Evolutionary conservation across 305 asterid genomes (phyloP).

Genomic region (Fraxinus angustifolia): DNA sequence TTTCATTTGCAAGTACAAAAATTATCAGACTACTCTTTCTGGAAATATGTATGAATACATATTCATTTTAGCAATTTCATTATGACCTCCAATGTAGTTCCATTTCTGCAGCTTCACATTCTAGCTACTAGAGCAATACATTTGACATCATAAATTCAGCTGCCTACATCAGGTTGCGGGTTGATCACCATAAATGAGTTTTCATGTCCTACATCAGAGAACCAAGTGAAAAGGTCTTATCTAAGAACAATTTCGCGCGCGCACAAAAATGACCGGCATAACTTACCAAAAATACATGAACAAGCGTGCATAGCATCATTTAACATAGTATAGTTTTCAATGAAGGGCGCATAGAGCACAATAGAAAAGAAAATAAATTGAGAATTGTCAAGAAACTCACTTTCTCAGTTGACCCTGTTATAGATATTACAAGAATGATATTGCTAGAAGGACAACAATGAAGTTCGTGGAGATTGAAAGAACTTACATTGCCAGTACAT

Average conservation of each 20-base stretch:
- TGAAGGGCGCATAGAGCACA: neutral
- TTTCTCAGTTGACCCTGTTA: neutral
- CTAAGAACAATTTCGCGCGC: neutral
- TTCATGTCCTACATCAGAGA: neutral
- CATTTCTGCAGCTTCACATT: neutral
- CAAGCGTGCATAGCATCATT: neutral
- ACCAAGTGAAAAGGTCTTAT: neutral
- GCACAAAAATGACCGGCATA: neutral
- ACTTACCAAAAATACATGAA: neutral
- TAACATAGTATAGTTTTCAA: neutral
- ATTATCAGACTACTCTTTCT: neutral
- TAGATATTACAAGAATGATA: neutral
- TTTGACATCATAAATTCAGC: conserved; percentile 1
- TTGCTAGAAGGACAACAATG: neutral
- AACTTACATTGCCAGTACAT: conserved; percentile 96
- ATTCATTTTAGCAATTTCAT: neutral
- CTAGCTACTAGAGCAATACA: neutral
- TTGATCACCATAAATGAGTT: neutral
- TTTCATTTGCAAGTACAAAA: neutral
- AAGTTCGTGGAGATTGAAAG: conserved; percentile 13
- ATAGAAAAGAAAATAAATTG: neutral
- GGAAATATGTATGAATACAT: neutral
- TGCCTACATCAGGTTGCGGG: neutral
- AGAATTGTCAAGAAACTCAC: neutral
- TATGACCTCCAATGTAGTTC: neutral